Percentiles rank a stretch among this genome's conserved stretches.
Conservation (phyloP, 495 filamentous ascomycete species). For the Immersiella caudata region DNA sequence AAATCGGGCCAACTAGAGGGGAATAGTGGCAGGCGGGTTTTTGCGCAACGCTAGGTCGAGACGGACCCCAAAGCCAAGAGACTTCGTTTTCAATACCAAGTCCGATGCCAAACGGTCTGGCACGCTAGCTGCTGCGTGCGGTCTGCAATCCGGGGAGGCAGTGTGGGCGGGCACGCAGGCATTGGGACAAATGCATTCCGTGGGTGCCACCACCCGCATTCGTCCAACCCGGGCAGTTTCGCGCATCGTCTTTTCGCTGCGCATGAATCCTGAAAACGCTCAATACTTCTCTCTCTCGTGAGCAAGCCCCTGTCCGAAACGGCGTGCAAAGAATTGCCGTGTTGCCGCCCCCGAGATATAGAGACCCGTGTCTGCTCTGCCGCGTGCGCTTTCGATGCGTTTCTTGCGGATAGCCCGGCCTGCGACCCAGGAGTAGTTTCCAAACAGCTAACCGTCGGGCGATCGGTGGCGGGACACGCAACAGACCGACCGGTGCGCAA, state of each 20-base stretch:
- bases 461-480: conserved; percentile 25
- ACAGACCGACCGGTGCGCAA: conserved; percentile 8
- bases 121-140: neutral
- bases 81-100: neutral
- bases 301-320: neutral
- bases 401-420: conserved; percentile 8
- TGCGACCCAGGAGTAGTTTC: neutral
- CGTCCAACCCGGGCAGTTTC: neutral
- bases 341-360: neutral
- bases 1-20: too few species aligned
- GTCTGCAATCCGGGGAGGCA: neutral
- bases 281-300: neutral
- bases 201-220: conserved; percentile 1
- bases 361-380: neutral
- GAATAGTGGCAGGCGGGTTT: neutral
- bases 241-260: neutral
- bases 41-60: neutral
- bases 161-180: neutral
- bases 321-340: neutral
- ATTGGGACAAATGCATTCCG: neutral
- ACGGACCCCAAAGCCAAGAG: neutral
- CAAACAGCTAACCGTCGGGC: neutral
- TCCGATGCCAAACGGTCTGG: neutral
- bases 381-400: neutral
- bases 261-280: neutral